Evolutionary conservation across 1,284 basidiomycete species (phyloP).

Genomic region (Apiotrichum gamsii): DNA sequence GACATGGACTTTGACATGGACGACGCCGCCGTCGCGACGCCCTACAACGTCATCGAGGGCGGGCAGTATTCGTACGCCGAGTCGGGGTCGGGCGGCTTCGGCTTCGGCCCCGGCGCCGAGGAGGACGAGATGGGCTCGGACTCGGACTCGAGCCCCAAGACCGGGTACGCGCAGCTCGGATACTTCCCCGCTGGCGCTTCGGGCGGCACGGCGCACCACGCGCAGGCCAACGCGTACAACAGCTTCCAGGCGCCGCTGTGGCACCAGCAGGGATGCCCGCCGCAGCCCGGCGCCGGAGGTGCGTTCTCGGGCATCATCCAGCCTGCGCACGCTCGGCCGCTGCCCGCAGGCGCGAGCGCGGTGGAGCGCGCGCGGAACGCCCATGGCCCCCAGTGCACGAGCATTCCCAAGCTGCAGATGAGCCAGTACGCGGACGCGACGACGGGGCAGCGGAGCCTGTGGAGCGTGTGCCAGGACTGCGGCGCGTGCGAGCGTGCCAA

Average conservation of each 20-base stretch:
- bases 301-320: constrained; percentile 32
- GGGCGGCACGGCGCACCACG: not conserved
- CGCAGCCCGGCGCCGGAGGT: constrained; percentile 5
- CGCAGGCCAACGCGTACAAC: not conserved
- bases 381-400: constrained; percentile 43
- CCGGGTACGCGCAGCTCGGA: constrained; percentile 10
- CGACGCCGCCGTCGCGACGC: constrained; percentile 6
- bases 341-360: constrained; percentile 23
- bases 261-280: no score
- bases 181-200: no score
- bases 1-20: constrained; percentile 33
- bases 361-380: constrained; percentile 35
- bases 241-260: no score
- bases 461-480: constrained; percentile 43
- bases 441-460: constrained; percentile 40
- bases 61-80: constrained; percentile 23
- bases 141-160: constrained; percentile 3
- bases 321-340: constrained; percentile 23
- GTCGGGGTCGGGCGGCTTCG: constrained; percentile 38
- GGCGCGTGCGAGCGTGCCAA: constrained; percentile 33
- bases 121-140: constrained; percentile 37
- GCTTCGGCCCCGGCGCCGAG: constrained; percentile 43
- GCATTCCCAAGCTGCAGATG: constrained; percentile 42
- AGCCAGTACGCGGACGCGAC: constrained; percentile 41
- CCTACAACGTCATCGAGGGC: not conserved